phyloP scores from a whole-genome alignment of 768 basidiomycete species.

The Cystofilobasidium bisporidii region DNA sequence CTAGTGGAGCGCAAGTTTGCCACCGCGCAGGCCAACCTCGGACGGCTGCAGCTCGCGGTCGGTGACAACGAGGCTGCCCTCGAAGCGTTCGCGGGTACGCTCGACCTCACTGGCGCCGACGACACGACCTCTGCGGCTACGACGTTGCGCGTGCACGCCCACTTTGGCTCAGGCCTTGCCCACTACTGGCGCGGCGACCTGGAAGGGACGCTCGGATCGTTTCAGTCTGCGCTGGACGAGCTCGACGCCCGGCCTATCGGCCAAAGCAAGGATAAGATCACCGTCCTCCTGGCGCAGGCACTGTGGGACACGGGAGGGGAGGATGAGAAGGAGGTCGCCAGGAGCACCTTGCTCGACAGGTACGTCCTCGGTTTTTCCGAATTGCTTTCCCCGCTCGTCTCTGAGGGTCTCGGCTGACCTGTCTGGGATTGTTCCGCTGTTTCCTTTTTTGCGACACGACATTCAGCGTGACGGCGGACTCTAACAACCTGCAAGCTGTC shows the following conservation, averaged over 20 bases:
- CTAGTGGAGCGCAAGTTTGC: conserved; percentile 66
- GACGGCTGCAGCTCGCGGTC: conserved; percentile 58
- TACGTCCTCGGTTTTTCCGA: too few relatives aligned
- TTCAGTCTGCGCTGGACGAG: conserved; percentile 59
- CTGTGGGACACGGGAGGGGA: conserved; percentile 73
- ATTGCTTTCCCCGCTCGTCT: too few relatives aligned
- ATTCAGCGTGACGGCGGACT: conserved; percentile 66
- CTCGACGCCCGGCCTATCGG: conserved; percentile 33
- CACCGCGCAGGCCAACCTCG: conserved; percentile 72
- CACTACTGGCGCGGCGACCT: conserved; percentile 57
- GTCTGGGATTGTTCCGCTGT: too few relatives aligned
- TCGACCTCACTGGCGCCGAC: conserved; percentile 55
- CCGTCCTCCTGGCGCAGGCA: conserved; percentile 69
- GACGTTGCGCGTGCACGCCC: conserved; percentile 36
- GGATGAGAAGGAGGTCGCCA: conserved; percentile 67
- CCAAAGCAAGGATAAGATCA: conserved; percentile 55
- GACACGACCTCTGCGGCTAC: conserved; percentile 42
- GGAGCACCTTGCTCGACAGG: conserved; percentile 72
- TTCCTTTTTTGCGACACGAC: too few relatives aligned
- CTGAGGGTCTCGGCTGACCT: too few relatives aligned
- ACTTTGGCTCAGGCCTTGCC: conserved; percentile 60
- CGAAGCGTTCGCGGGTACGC: conserved; percentile 60
- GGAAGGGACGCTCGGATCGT: conserved; percentile 53
- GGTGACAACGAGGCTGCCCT: conserved; percentile 54
- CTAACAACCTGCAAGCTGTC: conserved; percentile 70